phyloP scores from a whole-genome alignment of 345 rosid genomes.

The Citrus sinensis region DVS_A1.0 CM039167.1:501001-501500 shows the following conservation, averaged over 20 bases:
- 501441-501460: background rate
- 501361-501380: slow-evolving; percentile 32
- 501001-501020: background rate
- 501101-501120: slow-evolving; percentile 11
- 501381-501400: slow-evolving; percentile 36
- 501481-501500: background rate
- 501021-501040: background rate
- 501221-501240: too few relatives aligned
- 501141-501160: slow-evolving; percentile 39
- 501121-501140: slow-evolving; percentile 30
- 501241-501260: background rate
- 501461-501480: background rate
- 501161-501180: slow-evolving; percentile 16
- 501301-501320: slow-evolving; percentile 44
- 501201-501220: too few relatives aligned
- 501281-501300: slow-evolving; percentile 41
- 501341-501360: slow-evolving; percentile 35
- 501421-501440: background rate
- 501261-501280: background rate
- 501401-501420: slow-evolving; percentile 20
- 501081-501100: background rate
- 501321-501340: slow-evolving; percentile 44
- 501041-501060: background rate
- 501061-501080: background rate
- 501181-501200: background rate